phyloP scores from a whole-genome alignment of 371 early-diverging fungal species.

The Mortierella sp. region DNA sequence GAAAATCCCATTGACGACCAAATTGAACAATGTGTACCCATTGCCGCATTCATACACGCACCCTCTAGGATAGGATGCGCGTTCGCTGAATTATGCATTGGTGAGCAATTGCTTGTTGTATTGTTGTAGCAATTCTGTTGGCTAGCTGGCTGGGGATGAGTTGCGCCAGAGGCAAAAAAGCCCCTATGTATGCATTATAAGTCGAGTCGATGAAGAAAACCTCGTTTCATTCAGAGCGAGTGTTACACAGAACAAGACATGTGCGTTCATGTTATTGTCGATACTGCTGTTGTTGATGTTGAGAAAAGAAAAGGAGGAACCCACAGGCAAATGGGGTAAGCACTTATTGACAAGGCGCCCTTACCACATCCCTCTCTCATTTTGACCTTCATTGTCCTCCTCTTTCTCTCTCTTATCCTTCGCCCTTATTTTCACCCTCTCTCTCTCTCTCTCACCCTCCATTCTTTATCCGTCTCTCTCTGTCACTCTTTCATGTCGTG shows the following conservation, averaged over 20 bases:
- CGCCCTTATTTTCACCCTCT: not conserved
- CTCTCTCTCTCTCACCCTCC: not conserved
- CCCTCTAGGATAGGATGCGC: too few relatives aligned
- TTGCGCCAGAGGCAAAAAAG: not conserved
- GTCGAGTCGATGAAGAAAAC: not conserved
- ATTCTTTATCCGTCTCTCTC: not conserved
- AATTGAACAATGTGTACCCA: not conserved
- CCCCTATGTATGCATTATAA: not conserved
- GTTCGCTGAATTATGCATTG: too few relatives aligned
- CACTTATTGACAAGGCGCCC: not conserved
- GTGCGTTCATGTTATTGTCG: not conserved
- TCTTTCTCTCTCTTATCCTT: not conserved
- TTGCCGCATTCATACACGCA: not conserved
- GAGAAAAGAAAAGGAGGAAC: not conserved
- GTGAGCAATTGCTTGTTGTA: too few relatives aligned
- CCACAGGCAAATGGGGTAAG: not conserved
- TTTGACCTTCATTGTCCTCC: not conserved
- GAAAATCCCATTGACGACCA: not conserved
- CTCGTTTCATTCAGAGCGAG: slow-evolving; percentile 1
- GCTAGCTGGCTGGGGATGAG: not conserved
- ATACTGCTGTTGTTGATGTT: not conserved
- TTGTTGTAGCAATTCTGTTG: not conserved
- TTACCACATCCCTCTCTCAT: not conserved
- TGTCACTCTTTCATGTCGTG: not conserved
- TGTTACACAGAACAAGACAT: slow-evolving; percentile 9